Evolutionary conservation across 495 filamentous ascomycete species (phyloP).

Genomic region (Penicillium pulvis): DNA sequence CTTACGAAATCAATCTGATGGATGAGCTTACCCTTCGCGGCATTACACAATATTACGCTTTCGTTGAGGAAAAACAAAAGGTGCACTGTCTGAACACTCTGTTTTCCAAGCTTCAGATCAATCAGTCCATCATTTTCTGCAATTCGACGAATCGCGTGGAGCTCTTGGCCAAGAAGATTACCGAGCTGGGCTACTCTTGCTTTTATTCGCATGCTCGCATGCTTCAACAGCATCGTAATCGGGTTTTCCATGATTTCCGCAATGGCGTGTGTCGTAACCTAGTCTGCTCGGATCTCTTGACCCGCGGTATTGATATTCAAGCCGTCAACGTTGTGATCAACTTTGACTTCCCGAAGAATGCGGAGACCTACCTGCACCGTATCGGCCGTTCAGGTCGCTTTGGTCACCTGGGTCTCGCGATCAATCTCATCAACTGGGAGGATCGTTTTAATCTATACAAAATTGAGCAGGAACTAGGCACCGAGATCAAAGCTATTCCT

Average conservation of each 20-base stretch:
- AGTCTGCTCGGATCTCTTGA: constrained; percentile 96
- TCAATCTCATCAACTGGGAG: constrained; percentile 99
- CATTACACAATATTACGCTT: constrained; percentile 99
- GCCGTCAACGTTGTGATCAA: constrained; percentile 99
- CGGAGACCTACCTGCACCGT: constrained; percentile 97
- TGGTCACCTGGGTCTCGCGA: constrained; percentile 94
- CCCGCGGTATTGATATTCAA: constrained; percentile 98
- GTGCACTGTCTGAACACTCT: constrained; percentile 98
- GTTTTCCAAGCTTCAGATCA: constrained; percentile 98
- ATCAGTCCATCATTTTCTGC: constrained; percentile 99
- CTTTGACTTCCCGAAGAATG: constrained; percentile 99
- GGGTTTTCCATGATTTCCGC: constrained; percentile 98
- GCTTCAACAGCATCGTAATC: constrained; percentile 96
- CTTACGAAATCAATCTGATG: constrained; percentile 99
- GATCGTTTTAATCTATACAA: constrained; percentile 98
- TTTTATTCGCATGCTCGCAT: constrained; percentile 99
- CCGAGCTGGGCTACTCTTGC: constrained; percentile 97
- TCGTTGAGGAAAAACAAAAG: constrained; percentile 99
- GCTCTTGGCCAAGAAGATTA: constrained; percentile 97
- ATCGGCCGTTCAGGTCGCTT: constrained; percentile 98
- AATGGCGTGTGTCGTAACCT: constrained; percentile 97
- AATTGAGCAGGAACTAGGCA: constrained; percentile 95
- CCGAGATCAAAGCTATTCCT: constrained; percentile 96
- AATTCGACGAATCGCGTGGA: constrained; percentile 99
- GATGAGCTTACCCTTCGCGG: constrained; percentile 97